A percentile compares a stretch with the other conserved stretches of the same genome.
phyloP scores from a whole-genome alignment of 1,139 yeast genomes.

The Kodamaea plutei region DNA sequence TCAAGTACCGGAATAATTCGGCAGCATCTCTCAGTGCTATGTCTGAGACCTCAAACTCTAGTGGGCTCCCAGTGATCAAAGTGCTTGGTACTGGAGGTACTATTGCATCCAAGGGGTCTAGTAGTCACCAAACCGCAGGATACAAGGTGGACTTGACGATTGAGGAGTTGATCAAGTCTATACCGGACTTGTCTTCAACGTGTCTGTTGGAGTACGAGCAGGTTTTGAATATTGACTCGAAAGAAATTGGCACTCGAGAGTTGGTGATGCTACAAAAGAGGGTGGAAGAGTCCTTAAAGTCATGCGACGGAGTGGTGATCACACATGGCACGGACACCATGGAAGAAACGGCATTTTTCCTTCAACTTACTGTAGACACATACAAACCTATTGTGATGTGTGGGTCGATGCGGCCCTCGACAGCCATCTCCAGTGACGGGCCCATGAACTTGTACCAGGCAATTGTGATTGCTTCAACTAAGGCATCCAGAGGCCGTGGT shows the following conservation, averaged over 20 bases:
- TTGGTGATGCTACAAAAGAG: slow-evolving; percentile 33
- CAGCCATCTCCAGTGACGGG: slow-evolving; percentile 67
- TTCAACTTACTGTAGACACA: slow-evolving; percentile 55
- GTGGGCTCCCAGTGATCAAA: slow-evolving; percentile 41
- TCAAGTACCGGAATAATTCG: slow-evolving; percentile 21
- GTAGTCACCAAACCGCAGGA: slow-evolving; percentile 60
- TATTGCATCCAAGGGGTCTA: slow-evolving; percentile 60
- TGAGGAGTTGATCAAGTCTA: slow-evolving; percentile 52
- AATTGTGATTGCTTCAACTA: slow-evolving; percentile 55
- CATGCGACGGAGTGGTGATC: slow-evolving; percentile 55
- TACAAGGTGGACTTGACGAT: slow-evolving; percentile 64
- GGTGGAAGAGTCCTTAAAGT: slow-evolving; percentile 40
- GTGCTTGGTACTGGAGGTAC: slow-evolving; percentile 74
- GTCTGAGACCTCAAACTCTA: slow-evolving; percentile 12
- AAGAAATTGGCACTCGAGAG: slow-evolving; percentile 49
- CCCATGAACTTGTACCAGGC: slow-evolving; percentile 73
- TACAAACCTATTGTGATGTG: slow-evolving; percentile 62
- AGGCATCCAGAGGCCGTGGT: slow-evolving; percentile 52
- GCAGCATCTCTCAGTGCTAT: slow-evolving; percentile 14
- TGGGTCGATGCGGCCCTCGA: slow-evolving; percentile 72
- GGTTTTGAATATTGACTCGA: slow-evolving; percentile 60
- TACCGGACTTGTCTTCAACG: slow-evolving; percentile 57
- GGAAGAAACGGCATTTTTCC: slow-evolving; percentile 68
- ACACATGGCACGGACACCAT: slow-evolving; percentile 74
- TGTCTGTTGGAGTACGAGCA: slow-evolving; percentile 64